Percentiles rank a stretch among this genome's conserved stretches.
These are phyloP conservation scores for Trichoderma reesei DNA, from an alignment of 495 filamentous ascomycete genomes.

Conservation along the genomic window DNA sequence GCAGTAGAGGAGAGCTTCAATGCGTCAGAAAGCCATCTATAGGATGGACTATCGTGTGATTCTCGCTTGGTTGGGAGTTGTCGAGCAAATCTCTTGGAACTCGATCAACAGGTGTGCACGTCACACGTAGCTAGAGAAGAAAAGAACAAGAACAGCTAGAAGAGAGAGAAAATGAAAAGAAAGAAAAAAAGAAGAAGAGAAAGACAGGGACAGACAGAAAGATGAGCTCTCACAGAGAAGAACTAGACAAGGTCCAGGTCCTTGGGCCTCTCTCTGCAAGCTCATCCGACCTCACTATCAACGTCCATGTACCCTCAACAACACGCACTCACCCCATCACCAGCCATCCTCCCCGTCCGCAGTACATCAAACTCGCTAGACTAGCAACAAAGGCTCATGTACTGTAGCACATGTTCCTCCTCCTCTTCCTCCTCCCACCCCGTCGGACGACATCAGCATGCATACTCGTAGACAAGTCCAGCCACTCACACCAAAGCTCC, in stretches of 20 bases:
- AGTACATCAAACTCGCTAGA: no score
- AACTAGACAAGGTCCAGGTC: neutral
- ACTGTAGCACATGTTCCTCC: no score
- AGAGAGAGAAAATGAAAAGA: neutral
- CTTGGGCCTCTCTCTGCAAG: neutral
- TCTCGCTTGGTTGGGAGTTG: neutral
- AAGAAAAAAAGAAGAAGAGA: neutral
- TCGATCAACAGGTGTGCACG: neutral
- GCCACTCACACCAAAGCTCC: neutral
- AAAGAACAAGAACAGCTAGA: neutral
- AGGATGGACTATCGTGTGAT: neutral
- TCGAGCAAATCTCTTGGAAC: no score
- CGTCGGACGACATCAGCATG: neutral
- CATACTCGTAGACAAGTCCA: neutral
- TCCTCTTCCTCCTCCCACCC: no score
- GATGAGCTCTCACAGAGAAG: neutral
- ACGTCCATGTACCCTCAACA: neutral
- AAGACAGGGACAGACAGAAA: neutral
- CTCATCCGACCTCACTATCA: no score
- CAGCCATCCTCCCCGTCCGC: neutral
- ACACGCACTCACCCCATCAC: neutral
- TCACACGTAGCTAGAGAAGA: neutral
- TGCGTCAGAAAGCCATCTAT: neutral
- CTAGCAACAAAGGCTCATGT: no score
- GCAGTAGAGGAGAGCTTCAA: neutral